A percentile compares a stretch with the other conserved stretches of the same genome.
These are phyloP conservation scores for Micractinium conductrix DNA, from an alignment of 139 green algal species.

Conservation along the genomic window DNA sequence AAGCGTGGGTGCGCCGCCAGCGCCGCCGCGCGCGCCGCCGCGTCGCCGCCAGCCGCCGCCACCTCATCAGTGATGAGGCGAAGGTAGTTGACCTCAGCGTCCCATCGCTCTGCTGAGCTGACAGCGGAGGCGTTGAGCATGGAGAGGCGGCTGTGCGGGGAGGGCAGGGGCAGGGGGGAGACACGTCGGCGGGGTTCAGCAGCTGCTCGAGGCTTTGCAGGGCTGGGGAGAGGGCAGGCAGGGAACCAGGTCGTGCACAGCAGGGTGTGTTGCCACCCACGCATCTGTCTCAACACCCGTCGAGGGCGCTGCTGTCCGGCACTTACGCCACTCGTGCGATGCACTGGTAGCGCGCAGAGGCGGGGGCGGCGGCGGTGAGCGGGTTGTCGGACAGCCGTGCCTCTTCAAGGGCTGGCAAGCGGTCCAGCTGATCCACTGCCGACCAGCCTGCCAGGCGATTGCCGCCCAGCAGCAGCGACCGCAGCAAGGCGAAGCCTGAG, in stretches of 20 bases:
- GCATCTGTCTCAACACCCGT: neutral
- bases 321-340: neutral
- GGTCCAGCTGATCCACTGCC: constrained; percentile 64
- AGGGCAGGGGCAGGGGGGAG: neutral
- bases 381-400: constrained; percentile 78
- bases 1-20: constrained; percentile 31
- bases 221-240: neutral
- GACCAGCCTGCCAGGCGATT: constrained; percentile 68
- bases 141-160: constrained; percentile 41
- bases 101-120: constrained; percentile 67
- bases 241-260: neutral
- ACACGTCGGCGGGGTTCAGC: neutral
- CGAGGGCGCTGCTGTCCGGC: neutral
- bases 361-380: constrained; percentile 35
- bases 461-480: constrained; percentile 59
- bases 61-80: constrained; percentile 38
- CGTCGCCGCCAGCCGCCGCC: neutral
- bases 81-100: constrained; percentile 85
- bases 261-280: neutral
- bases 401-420: constrained; percentile 71
- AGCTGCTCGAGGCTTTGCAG: neutral
- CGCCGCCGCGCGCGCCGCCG: neutral
- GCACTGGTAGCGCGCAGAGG: constrained; percentile 20
- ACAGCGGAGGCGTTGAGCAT: constrained; percentile 81
- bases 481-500: constrained; percentile 56